Base-by-base conservation (phyloP, 495 filamentous ascomycete genomes). In the Clavariopsis aquatica region DNA sequence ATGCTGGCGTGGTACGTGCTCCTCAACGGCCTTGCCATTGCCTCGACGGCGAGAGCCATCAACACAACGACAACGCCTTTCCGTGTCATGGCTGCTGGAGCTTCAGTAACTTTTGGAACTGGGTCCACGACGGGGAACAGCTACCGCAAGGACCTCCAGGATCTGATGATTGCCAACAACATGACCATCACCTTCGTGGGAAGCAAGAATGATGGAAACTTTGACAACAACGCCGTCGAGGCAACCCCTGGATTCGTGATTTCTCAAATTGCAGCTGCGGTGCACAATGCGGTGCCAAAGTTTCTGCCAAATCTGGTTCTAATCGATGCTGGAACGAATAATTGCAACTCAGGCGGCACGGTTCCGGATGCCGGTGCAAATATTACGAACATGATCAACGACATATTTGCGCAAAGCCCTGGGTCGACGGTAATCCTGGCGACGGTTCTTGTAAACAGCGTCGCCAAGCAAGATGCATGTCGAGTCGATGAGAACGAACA, bases 291-390 rank as follows among this genome's bases (percentile, higher is more conserved):
- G 2, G 24, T 54, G 10, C 52, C 52, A 4, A 54, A 31, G 22
- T 54, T 54, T 19, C 24, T 54, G 4, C 52, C 52, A 54, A 54
- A 54, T 36, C 52, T 54, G 12, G 52, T 54, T 10, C 52, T 54
- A 2, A 54, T 54, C 22, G 52, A 54, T 36, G 52, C 52, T 36
- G 52, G 52, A 9, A 43, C 38, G 38, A 43, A 43, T 17, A 43
- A 51, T n/a, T 51, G 47, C 47, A 51, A 51, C 47, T 24, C 20
- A 23, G 47, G 47, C 19, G 47, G 47, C 10, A 24, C 26, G 6
- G 47, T 51, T 2, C 47, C 47, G n/a, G 47, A 51, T 22, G 47
- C 47, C 1, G 47, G 47, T 10, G 26, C 47, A 5, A 51, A 51
- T 22, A 51, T 51, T 22, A 51, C 47, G 26, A 51, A 43, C 15